These are phyloP conservation scores for Tolypocladium tundrense DNA, from an alignment of 2,329 filamentous ascomycete species.

Conservation along the genomic window DNA sequence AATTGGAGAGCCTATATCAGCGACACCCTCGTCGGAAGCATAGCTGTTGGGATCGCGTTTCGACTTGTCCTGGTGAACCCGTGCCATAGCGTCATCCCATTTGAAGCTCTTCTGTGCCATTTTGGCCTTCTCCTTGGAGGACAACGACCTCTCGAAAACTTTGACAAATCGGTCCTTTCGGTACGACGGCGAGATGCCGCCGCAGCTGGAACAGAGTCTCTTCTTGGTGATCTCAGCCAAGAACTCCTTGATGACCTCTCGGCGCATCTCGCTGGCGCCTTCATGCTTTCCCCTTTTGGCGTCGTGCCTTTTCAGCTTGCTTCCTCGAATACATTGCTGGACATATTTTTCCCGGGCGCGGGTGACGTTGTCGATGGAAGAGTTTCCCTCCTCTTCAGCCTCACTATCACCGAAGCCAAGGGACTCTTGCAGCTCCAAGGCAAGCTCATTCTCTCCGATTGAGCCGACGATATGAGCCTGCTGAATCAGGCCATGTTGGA, in stretches of 20 bases:
- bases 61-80: constrained; percentile 18
- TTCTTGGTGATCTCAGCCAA: constrained; percentile 59
- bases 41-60: constrained; percentile 32
- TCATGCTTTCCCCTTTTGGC: constrained; percentile 65
- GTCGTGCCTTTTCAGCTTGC: constrained; percentile 38
- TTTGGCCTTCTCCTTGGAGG: constrained; percentile 61
- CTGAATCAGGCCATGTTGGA: constrained; percentile 72
- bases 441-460: constrained; percentile 32
- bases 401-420: constrained; percentile 41
- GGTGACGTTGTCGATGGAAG: constrained; percentile 39
- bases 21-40: constrained; percentile 58
- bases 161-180: constrained; percentile 88
- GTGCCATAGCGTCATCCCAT: constrained; percentile 57
- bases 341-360: constrained; percentile 57
- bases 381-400: constrained; percentile 53
- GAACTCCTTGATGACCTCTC: constrained; percentile 71
- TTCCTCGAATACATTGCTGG: constrained; percentile 55
- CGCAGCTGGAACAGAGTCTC: constrained; percentile 57
- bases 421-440: constrained; percentile 20
- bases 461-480: constrained; percentile 52
- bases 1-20: constrained; percentile 46
- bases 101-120: constrained; percentile 64
- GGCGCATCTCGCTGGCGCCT: constrained; percentile 66
- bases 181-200: constrained; percentile 68
- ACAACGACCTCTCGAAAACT: constrained; percentile 78